These are phyloP conservation scores for Agaricales sp. DNA, from an alignment of 1,284 basidiomycete genomes.

Conservation along the genomic window DNA sequence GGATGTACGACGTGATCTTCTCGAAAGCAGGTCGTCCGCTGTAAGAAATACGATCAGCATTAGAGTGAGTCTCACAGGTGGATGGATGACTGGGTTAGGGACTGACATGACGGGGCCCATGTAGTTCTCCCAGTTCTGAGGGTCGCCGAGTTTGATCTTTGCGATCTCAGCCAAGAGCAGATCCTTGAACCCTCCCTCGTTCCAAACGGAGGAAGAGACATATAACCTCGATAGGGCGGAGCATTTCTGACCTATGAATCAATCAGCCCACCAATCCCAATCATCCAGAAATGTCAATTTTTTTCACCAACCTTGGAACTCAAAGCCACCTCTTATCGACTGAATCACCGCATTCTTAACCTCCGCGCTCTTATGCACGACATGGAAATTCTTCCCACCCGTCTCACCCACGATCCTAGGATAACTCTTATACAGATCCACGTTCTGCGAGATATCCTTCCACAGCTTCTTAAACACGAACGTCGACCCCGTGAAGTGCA, in stretches of 20 bases:
- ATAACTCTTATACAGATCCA: constrained; percentile 82
- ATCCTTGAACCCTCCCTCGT: constrained; percentile 72
- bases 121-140: constrained; percentile 77
- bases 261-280: neutral
- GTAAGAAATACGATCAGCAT: constrained; percentile 6
- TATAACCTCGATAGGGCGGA: constrained; percentile 90
- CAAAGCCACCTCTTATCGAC: constrained; percentile 84
- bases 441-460: constrained; percentile 89
- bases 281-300: constrained; percentile 3
- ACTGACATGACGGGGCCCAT: constrained; percentile 92
- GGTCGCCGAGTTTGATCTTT: constrained; percentile 80
- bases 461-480: constrained; percentile 91
- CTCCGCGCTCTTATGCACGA: constrained; percentile 85
- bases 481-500: constrained; percentile 98
- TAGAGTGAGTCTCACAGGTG: constrained; percentile 1
- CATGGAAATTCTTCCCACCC: constrained; percentile 97
- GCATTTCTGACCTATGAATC: constrained; percentile 79
- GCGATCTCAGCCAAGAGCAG: constrained; percentile 66
- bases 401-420: constrained; percentile 96
- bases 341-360: constrained; percentile 84
- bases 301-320: constrained; percentile 88
- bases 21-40: constrained; percentile 82
- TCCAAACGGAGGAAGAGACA: constrained; percentile 84
- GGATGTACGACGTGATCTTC: constrained; percentile 79
- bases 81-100: constrained; percentile 2